Evolutionary conservation across 768 basidiomycete genomes (phyloP).

Genomic region (Gloeopeniophorella convolvens): DNA sequence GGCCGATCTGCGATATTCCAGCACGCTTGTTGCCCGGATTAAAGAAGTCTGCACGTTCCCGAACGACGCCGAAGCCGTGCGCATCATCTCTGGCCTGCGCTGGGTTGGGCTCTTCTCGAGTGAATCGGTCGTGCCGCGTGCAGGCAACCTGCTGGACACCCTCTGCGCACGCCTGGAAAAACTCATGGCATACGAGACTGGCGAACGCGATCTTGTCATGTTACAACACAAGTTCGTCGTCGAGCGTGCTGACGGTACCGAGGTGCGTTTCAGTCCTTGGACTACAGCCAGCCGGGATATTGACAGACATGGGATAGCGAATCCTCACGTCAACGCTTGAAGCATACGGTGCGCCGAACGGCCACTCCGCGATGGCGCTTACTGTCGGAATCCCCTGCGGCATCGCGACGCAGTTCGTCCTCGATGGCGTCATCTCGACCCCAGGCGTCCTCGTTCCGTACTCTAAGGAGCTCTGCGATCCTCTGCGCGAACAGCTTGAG

Average conservation of each 20-base stretch:
- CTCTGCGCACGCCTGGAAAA: slow-evolving; percentile 86
- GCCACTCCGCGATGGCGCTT: slow-evolving; percentile 86
- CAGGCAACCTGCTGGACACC: slow-evolving; percentile 82
- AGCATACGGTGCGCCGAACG: slow-evolving; percentile 72
- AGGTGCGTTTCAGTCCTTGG: slow-evolving; percentile 34
- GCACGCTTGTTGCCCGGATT: slow-evolving; percentile 67
- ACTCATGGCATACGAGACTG: slow-evolving; percentile 85
- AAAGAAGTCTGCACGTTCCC: slow-evolving; percentile 70
- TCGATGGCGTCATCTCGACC: slow-evolving; percentile 75
- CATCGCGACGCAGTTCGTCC: slow-evolving; percentile 84
- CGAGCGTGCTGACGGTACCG: slow-evolving; percentile 76
- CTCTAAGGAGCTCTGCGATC: slow-evolving; percentile 75
- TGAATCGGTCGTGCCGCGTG: slow-evolving; percentile 54
- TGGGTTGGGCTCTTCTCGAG: slow-evolving; percentile 92
- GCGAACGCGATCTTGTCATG: slow-evolving; percentile 95
- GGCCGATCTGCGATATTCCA: slow-evolving; percentile 26
- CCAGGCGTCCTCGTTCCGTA: slow-evolving; percentile 87
- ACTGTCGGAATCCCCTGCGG: slow-evolving; percentile 93
- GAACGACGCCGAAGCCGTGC: slow-evolving; percentile 54
- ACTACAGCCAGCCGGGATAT: not conserved
- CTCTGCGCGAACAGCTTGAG: slow-evolving; percentile 60
- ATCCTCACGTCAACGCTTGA: slow-evolving; percentile 89
- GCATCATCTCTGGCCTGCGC: slow-evolving; percentile 84
- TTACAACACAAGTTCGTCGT: slow-evolving; percentile 97
- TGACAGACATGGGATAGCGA: slow-evolving; percentile 40